phyloP scores from a whole-genome alignment of 306 rosid species.

The Vigna radiata region DNA sequence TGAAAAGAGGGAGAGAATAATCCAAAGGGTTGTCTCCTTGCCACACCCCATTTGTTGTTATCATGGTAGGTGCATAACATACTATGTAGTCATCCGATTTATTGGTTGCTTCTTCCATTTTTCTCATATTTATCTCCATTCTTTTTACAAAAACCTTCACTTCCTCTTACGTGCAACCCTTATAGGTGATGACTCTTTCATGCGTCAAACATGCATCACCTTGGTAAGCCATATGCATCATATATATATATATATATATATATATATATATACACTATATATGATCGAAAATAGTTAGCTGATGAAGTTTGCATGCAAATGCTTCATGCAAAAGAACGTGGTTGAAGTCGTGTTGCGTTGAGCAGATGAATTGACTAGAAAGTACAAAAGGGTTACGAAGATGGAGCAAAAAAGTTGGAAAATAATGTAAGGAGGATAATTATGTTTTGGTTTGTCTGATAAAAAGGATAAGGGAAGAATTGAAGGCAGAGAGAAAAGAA shows the following conservation, averaged over 20 bases:
- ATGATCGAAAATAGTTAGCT: background rate
- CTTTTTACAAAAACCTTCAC: slow-evolving; percentile 30
- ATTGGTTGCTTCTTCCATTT: slow-evolving; percentile 30
- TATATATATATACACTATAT: background rate
- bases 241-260: background rate
- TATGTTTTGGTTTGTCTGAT: background rate
- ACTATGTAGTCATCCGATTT: slow-evolving; percentile 54
- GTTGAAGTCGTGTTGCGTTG: slow-evolving; percentile 1
- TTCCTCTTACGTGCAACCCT: slow-evolving; percentile 31
- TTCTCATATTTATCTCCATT: background rate
- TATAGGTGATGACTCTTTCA: slow-evolving; percentile 33
- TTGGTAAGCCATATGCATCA: slow-evolving; percentile 11
- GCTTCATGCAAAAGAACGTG: background rate
- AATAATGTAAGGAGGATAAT: background rate
- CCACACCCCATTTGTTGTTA: slow-evolving; percentile 94
- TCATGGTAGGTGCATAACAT: slow-evolving; percentile 87
- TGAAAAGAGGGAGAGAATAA: slow-evolving; percentile 93
- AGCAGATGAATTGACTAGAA: slow-evolving; percentile 2
- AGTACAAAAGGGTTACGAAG: background rate
- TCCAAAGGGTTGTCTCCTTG: slow-evolving; percentile 95
- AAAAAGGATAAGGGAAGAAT: slow-evolving; percentile 35
- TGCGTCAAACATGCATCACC: slow-evolving; percentile 22
- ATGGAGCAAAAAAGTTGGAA: slow-evolving; percentile 12
- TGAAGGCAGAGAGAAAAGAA: slow-evolving; percentile 28
- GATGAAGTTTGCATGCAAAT: slow-evolving; percentile 17